Evolutionary conservation across 2,329 filamentous ascomycete genomes (phyloP).

Genomic region (Byssoonygena ceratinophila): DNA sequence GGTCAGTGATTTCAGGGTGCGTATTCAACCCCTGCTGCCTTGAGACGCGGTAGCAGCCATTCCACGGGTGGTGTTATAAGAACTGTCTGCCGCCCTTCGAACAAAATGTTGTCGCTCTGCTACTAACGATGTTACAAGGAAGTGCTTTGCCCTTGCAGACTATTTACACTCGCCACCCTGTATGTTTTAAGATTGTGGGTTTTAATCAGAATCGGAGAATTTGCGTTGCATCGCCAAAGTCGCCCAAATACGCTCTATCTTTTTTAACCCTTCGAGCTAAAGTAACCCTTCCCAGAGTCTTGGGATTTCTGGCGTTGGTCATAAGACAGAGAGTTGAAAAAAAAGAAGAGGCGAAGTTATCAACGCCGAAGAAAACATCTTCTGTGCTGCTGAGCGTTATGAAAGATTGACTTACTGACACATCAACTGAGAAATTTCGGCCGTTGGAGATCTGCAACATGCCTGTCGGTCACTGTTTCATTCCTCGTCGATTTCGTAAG

Average conservation of each 20-base stretch:
- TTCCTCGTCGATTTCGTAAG: background rate
- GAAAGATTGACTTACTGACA: background rate
- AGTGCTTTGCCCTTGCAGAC: background rate
- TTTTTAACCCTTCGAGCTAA: background rate
- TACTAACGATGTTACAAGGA: too few relatives aligned
- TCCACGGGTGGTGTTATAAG: too few relatives aligned
- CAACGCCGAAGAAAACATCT: too few relatives aligned
- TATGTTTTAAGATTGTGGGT: background rate
- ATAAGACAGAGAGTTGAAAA: background rate
- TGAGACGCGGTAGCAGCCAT: background rate
- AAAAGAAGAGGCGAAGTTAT: background rate
- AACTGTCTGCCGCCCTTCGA: background rate
- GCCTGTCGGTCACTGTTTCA: background rate
- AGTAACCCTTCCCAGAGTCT: slow-evolving; percentile 2
- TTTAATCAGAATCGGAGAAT: slow-evolving; percentile 4
- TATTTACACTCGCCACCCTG: background rate
- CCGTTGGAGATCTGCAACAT: slow-evolving; percentile 6
- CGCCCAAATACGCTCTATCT: background rate
- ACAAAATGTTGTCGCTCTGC: too few relatives aligned
- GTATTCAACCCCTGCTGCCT: background rate
- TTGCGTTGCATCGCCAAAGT: slow-evolving; percentile 3
- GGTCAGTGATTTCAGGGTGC: background rate
- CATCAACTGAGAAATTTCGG: background rate
- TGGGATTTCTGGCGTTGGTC: background rate
- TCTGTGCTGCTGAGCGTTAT: too few relatives aligned